A percentile compares a stretch with the other conserved stretches of the same genome.
Conservation (phyloP, 106 monocot species). For the Chionographis japonica region DNA sequence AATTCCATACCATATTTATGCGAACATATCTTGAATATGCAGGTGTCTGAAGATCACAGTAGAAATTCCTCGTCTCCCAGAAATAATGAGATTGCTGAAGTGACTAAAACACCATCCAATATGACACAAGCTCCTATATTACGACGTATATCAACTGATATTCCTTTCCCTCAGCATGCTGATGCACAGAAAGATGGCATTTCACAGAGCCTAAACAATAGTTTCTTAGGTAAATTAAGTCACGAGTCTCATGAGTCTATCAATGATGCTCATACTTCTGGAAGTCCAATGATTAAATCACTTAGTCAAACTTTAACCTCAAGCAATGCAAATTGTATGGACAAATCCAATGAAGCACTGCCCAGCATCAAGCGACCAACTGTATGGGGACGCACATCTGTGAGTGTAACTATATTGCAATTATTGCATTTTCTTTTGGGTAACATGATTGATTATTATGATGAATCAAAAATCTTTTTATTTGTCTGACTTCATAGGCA, state of each 20-base stretch:
- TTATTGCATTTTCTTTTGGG: too few relatives aligned
- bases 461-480: not conserved
- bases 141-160: not conserved
- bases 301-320: slow-evolving; percentile 14
- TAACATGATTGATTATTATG: slow-evolving; percentile 4
- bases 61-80: slow-evolving; percentile 8
- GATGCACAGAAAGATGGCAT: slow-evolving; percentile 5
- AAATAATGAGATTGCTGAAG: slow-evolving; percentile 6
- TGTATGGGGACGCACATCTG: slow-evolving; percentile 55
- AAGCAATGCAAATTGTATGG: slow-evolving; percentile 10
- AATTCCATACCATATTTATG: not conserved
- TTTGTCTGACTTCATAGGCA: slow-evolving; percentile 29
- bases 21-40: slow-evolving; percentile 5
- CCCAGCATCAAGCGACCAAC: slow-evolving; percentile 17
- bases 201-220: slow-evolving; percentile 9
- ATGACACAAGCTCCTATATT: not conserved
- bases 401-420: slow-evolving; percentile 23
- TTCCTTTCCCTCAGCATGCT: not conserved
- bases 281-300: slow-evolving; percentile 14
- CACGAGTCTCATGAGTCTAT: slow-evolving; percentile 4
- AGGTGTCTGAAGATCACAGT: slow-evolving; percentile 10
- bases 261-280: slow-evolving; percentile 2
- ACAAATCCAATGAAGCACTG: slow-evolving; percentile 19
- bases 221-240: not conserved
- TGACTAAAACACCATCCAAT: not conserved